A percentile compares a stretch with the other conserved stretches of the same genome.
Evolutionary conservation across 768 basidiomycete species (phyloP).

Genomic region (Boletus patriciae): DNA sequence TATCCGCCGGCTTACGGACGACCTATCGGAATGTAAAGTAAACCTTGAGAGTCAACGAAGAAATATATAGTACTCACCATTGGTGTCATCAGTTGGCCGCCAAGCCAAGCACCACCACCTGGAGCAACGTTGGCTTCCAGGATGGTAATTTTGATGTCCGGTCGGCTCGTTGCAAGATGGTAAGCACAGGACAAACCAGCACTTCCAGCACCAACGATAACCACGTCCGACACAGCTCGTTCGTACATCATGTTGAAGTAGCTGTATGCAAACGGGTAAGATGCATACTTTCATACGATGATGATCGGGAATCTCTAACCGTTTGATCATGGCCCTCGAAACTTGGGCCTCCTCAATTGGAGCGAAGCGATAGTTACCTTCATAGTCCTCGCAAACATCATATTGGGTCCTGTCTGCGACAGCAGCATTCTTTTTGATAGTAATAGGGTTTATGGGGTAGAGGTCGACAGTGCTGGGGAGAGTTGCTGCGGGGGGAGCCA

Average conservation of each 20-base stretch:
- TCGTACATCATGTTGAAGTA: slow-evolving; percentile 77
- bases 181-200: slow-evolving; percentile 74
- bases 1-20: slow-evolving; percentile 74
- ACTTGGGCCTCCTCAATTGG: slow-evolving; percentile 77
- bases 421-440: slow-evolving; percentile 25
- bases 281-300: neutral
- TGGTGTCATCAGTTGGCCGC: slow-evolving; percentile 75
- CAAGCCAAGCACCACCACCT: slow-evolving; percentile 76
- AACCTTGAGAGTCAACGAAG: neutral
- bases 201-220: slow-evolving; percentile 73
- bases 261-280: slow-evolving; percentile 35
- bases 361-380: slow-evolving; percentile 66
- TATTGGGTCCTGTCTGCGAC: slow-evolving; percentile 10
- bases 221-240: slow-evolving; percentile 71
- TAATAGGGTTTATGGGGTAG: slow-evolving; percentile 18
- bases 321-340: slow-evolving; percentile 72
- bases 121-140: slow-evolving; percentile 80
- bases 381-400: slow-evolving; percentile 40
- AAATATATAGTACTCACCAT: slow-evolving; percentile 53
- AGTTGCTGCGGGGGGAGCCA: slow-evolving; percentile 41
- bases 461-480: slow-evolving; percentile 23
- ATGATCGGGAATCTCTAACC: slow-evolving; percentile 36
- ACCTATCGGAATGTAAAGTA: slow-evolving; percentile 42
- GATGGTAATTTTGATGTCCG: slow-evolving; percentile 65
- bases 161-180: slow-evolving; percentile 62